Percentiles rank a stretch among this genome's conserved stretches.
Evolutionary conservation across 139 green algal species (phyloP).

Genomic region (Chlorella sorokiniana): DNA sequence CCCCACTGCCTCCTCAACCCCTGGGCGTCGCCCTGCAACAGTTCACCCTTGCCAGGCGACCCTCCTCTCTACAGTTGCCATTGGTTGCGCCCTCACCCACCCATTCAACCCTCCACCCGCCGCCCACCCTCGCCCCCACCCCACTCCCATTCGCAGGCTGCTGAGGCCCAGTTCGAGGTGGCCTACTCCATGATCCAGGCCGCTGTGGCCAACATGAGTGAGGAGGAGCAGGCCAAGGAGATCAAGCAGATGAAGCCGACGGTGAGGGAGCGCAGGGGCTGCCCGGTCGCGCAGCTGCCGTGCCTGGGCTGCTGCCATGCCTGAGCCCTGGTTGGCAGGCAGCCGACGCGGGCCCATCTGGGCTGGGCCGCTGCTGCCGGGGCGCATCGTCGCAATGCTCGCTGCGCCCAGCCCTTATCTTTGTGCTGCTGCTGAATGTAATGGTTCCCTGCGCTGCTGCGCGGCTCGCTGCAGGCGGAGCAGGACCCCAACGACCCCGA

Average conservation of each 20-base stretch:
- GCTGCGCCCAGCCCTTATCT: neutral
- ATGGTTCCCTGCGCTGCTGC: neutral
- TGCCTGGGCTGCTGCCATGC: no score
- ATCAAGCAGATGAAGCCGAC: slow-evolving; percentile 47
- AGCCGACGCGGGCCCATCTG: no score
- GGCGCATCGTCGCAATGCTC: no score
- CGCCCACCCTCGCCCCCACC: neutral
- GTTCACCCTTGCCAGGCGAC: no score
- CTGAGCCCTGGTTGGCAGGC: no score
- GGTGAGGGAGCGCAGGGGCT: slow-evolving; percentile 4
- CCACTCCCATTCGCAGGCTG: slow-evolving; percentile 14
- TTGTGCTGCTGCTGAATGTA: neutral
- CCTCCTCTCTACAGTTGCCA: no score
- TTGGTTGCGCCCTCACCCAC: no score
- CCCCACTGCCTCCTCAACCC: no score
- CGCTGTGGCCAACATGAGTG: slow-evolving; percentile 36
- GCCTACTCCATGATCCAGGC: slow-evolving; percentile 23
- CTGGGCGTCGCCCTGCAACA: no score
- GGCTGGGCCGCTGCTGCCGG: no score
- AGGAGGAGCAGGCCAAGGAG: slow-evolving; percentile 48
- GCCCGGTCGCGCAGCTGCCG: no score
- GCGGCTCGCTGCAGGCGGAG: slow-evolving; percentile 29
- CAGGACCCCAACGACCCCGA: slow-evolving; percentile 37
- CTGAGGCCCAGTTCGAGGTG: slow-evolving; percentile 31
- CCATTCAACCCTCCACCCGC: no score